These are phyloP conservation scores for Aspergillus mulundensis DNA, from an alignment of 495 filamentous ascomycete genomes.

Conservation along the genomic window DNA sequence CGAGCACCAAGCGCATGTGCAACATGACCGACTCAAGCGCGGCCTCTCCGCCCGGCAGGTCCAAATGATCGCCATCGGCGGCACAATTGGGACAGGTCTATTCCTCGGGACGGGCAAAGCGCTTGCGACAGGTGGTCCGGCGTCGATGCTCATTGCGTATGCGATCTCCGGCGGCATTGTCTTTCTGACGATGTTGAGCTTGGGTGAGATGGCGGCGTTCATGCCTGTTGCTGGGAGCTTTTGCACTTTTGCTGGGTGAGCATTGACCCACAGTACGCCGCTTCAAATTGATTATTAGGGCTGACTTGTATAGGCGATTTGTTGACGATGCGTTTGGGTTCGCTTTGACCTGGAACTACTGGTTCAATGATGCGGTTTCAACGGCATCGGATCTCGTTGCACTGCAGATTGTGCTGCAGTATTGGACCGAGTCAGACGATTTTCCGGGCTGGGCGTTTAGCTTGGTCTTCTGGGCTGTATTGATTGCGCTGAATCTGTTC, in stretches of 20 bases:
- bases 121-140: slow-evolving; percentile 56
- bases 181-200: slow-evolving; percentile 46
- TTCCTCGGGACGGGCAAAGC: slow-evolving; percentile 60
- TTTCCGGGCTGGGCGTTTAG: slow-evolving; percentile 50
- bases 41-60: slow-evolving; percentile 46
- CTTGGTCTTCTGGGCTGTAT: slow-evolving; percentile 49
- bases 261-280: neutral
- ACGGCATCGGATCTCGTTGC: slow-evolving; percentile 53
- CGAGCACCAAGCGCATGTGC: neutral
- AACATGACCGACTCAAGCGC: slow-evolving; percentile 19
- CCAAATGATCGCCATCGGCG: slow-evolving; percentile 61
- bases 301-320: slow-evolving; percentile 38
- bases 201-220: slow-evolving; percentile 51
- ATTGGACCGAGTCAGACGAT: slow-evolving; percentile 43
- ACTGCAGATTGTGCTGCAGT: slow-evolving; percentile 48
- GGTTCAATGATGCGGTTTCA: slow-evolving; percentile 57
- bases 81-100: slow-evolving; percentile 63
- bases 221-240: slow-evolving; percentile 49
- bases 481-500: slow-evolving; percentile 47
- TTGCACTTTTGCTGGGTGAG: slow-evolving; percentile 50
- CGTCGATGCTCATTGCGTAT: slow-evolving; percentile 58
- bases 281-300: too few species aligned
- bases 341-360: slow-evolving; percentile 54
- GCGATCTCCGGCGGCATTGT: slow-evolving; percentile 46
- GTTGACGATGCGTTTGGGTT: slow-evolving; percentile 55